Evolutionary conservation across 2,329 filamentous ascomycete genomes (phyloP).

Genomic region (Fonsecaea monophora): DNA sequence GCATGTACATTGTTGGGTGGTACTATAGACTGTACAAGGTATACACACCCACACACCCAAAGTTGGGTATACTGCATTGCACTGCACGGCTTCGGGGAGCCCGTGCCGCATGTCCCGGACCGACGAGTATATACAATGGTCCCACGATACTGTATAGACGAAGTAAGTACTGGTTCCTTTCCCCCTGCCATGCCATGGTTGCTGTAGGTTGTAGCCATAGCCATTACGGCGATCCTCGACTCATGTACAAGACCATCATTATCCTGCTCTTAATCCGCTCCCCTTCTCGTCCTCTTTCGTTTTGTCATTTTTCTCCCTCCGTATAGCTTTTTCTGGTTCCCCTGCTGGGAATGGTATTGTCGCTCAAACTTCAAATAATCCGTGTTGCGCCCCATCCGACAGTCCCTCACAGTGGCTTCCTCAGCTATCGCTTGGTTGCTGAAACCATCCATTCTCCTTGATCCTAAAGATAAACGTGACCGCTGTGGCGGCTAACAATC

Average conservation of each 20-base stretch:
- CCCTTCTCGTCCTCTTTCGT: not conserved
- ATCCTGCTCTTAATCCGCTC: not conserved
- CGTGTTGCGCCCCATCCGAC: not conserved
- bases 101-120: not conserved
- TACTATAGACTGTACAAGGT: not conserved
- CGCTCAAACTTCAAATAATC: not conserved
- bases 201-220: not conserved
- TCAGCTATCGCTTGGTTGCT: not conserved
- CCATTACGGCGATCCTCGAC: not conserved
- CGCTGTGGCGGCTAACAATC: conserved; percentile 74
- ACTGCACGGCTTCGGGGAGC: not conserved
- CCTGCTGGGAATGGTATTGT: not conserved
- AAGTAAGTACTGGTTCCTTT: not conserved
- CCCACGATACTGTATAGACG: not conserved
- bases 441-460: conserved; percentile 57
- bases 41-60: not conserved
- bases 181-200: not conserved
- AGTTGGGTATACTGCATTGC: not conserved
- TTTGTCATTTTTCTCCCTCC: not conserved
- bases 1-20: not conserved
- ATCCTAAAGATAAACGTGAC: conserved; percentile 83
- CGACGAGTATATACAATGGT: not conserved
- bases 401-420: not conserved
- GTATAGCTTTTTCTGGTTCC: not conserved
- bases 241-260: not conserved